Evolutionary conservation across 305 asterid species (phyloP), one percentile per base, ranked within the genome.

Genomic region (Solanum hybrid): DNA sequence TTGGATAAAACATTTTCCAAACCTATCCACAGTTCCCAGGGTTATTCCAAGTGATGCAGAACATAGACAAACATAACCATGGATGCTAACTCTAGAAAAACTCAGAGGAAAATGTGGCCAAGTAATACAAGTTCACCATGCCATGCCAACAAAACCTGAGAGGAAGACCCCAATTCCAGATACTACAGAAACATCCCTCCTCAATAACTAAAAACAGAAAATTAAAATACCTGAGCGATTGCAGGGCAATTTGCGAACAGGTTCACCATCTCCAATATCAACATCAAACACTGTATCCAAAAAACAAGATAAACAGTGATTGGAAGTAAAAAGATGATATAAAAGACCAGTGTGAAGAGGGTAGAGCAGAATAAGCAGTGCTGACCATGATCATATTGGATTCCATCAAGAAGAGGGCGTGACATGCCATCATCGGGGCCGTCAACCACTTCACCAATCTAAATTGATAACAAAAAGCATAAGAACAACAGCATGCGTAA

Each of bases 361-460:
- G 89, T 92, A 91, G 80, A 88, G 12, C 66, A 77, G 82, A 90
- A 89, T 26, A 89, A 76, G 88, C 89, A 90, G 82, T 85, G 86
- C 95, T 88, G 89, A 96, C 99, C 99, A 91, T 94, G 78, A 91
- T 97, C 99, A 86, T 96, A 97, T 82, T 95, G 96, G 89, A 91
- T 78, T 87, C 99, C 99, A 87, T 94, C 92, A 31, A 90, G 95
- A 88, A 94, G 86, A 76, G 98, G 92, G 27, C 93, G 93, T 22
- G 92, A 91, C 87, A 86, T 38, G 91, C 91, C 93, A 92, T 95
- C 98, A 91, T 95, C 96, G 88, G 99, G 99, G 64, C 99, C 99
- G 90, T 97, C 98, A 80, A 97, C 95, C 86, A 97, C 99, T 95
- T 97, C 99, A 88, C 99, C 99, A 91, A 97, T 94, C 99, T 97